Base-by-base conservation (phyloP, 1,284 basidiomycete species). In the Golubevia pallescens region DNA sequence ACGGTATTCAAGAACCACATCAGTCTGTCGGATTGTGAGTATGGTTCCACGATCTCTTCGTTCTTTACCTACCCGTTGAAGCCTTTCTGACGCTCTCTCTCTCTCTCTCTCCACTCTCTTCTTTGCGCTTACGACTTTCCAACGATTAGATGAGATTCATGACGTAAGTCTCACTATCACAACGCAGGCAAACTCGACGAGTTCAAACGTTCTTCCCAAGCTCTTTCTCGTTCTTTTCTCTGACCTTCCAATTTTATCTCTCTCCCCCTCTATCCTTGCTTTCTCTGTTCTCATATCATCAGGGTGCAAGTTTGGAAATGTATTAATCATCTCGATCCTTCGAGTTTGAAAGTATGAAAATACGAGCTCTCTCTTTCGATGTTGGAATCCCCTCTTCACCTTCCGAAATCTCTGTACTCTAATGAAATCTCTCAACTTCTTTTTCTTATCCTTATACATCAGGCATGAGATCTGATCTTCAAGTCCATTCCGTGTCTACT, bases 1-100 rank as follows among this genome's bases (percentile, higher is more conserved):
- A 80, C 72, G 2, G 74, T 80, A 0, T 84, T 81, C 70, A 85
- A 85, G 64, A 76, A 85, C 52, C 82, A 85, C 60, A 85, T 85
- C 34, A 79, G 80, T 1, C 55, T 85, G 2, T 75, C 71, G 0
- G 82, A 85, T 54, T 85, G 74, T 64, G 72, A 80, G 54, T 54
- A 19, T 16, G 7, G 10, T 55, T 20, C 8, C 8, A 19, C 48
- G 19, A 60, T n/a, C 57, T 58, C 51, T 16, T 14, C 57, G 54
- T 16, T 14, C n/a, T 20, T 58, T 52, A 62, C 60, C n/a, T 5
- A 56, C 61, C 10, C 48, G 24, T n/a, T n/a, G n/a, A n/a, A n/a
- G n/a, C n/a, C n/a, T n/a, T n/a, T n/a, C n/a, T n/a, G n/a, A n/a
- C 62, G 10, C 34, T 10, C 10, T 38, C 34, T 10, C 3, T 10